Evolutionary conservation across 83 land plant species (phyloP).

Genomic region (Picea abies): DNA sequence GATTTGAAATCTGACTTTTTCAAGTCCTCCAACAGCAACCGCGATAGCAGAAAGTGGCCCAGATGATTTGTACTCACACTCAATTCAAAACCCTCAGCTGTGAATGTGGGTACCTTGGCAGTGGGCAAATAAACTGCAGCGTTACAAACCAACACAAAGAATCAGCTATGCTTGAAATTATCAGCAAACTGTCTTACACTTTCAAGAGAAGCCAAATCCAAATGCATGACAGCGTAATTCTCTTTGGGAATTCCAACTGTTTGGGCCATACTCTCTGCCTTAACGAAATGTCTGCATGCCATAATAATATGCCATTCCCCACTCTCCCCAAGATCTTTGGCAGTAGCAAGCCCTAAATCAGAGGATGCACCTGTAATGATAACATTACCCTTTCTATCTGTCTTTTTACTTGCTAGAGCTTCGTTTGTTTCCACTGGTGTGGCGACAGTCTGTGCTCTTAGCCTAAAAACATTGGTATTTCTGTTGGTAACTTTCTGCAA

Average conservation of each 20-base stretch:
- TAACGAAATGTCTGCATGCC: constrained; percentile 99
- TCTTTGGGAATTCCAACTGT: constrained; percentile 85
- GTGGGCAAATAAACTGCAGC: constrained; percentile 97
- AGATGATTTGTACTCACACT: constrained; percentile 98
- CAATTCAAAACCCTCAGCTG: constrained; percentile 96
- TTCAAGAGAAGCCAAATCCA: constrained; percentile 93
- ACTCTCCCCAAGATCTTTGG: constrained; percentile 83
- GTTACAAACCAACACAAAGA: constrained; percentile 92
- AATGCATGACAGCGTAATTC: constrained; percentile 92
- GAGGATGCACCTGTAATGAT: constrained; percentile 97
- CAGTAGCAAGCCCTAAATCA: constrained; percentile 93
- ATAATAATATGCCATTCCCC: constrained; percentile 94
- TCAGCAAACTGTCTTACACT: constrained; percentile 94
- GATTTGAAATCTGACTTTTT: constrained; percentile 64
- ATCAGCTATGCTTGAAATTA: constrained; percentile 69
- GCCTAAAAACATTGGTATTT: no score
- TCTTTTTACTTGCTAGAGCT: no score
- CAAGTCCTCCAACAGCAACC: constrained; percentile 85
- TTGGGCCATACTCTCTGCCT: constrained; percentile 93
- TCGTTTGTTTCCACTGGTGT: no score
- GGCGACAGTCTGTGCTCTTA: no score
- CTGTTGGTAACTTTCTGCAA: no score
- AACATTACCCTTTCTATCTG: constrained; percentile 39
- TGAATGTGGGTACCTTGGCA: constrained; percentile 86
- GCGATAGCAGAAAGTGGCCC: constrained; percentile 88